These are phyloP conservation scores for Urtica urens DNA, from an alignment of 306 rosid species.

Conservation along the genomic window DNA sequence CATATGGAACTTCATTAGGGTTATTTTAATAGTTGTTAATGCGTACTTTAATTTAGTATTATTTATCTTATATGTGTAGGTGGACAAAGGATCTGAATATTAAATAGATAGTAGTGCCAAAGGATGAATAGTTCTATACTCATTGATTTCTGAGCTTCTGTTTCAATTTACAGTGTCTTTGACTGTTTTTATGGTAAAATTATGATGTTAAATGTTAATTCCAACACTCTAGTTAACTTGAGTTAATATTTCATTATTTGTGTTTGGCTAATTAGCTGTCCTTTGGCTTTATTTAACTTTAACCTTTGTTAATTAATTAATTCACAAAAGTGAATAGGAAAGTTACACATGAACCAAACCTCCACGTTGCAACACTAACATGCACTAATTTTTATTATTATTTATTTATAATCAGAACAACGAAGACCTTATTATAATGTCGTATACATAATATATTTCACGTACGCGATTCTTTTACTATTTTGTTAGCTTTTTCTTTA, in stretches of 20 bases:
- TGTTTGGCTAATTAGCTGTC: conserved; percentile 2
- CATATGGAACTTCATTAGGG: conserved; percentile 36
- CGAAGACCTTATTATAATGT: too few relatives aligned
- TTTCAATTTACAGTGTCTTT: conserved; percentile 14
- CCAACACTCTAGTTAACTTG: background rate
- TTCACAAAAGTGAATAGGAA: background rate
- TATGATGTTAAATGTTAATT: background rate
- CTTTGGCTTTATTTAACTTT: background rate
- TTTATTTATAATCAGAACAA: too few relatives aligned
- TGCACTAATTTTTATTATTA: background rate
- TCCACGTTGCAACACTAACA: background rate
- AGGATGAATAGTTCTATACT: conserved; percentile 9
- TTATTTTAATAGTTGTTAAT: conserved; percentile 11
- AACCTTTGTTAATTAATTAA: conserved; percentile 5
- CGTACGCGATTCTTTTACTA: too few relatives aligned
- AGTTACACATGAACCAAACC: conserved; percentile 7
- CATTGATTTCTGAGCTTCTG: conserved; percentile 17
- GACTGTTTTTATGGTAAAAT: conserved; percentile 2
- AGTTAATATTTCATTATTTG: background rate
- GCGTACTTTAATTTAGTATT: background rate
- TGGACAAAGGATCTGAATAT: conserved; percentile 25
- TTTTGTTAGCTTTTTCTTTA: too few relatives aligned
- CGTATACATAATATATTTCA: too few relatives aligned
- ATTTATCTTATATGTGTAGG: background rate
- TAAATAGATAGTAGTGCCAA: conserved; percentile 13